Base-by-base conservation (phyloP, 2,329 filamentous ascomycete genomes). In the Purpureocillium lavendulum region DNA sequence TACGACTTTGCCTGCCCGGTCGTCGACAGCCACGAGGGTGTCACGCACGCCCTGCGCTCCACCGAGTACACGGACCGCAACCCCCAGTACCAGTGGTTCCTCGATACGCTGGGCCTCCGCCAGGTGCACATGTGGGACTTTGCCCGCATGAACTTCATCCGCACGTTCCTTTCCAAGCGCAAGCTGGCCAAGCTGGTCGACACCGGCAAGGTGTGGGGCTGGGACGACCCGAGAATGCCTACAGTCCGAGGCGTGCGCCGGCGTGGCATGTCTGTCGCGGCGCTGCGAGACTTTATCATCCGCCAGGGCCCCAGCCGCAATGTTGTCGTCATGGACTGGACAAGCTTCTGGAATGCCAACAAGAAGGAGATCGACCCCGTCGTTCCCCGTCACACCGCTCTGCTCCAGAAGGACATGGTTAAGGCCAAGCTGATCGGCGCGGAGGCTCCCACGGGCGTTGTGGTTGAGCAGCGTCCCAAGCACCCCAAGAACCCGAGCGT, bases 61-160 rank as follows among this genome's bases (percentile, higher is more conserved):
- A 90, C 84, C 50, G 86, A 92, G 70, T 92, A 90, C 66, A 86
- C 86, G 40, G 86, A 92, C 62, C 82, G 86, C 48, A 88, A 92
- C 61, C 80, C 82, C 8, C 85, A 89, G 61, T 92, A 90, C 65
- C 80, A 87, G 59, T 92, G 86, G 86, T 87, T 92, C 69, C 65
- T 87, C 43, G 76, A 85, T 49, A 80, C 80, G 5, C 70, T 90
- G 35, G 75, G 80, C 51, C 72, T 90, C 28, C 82, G 84, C 49
- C 72, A 80, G 54, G 85, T 92, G 4, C 76, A 88, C 63, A 82
- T 90, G 68, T 90, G 84, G 83, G 85, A 88, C 59, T 92, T 90
- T 60, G 75, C 83, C 12, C 77, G 86, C 49, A 80, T 92, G 67
- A 89, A 89, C 73, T 90, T 92, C 55, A 77, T 89, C 62, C 73